These are phyloP conservation scores for Epichloe sp. DNA, from an alignment of 2,329 filamentous ascomycete species.

Conservation along the genomic window DNA sequence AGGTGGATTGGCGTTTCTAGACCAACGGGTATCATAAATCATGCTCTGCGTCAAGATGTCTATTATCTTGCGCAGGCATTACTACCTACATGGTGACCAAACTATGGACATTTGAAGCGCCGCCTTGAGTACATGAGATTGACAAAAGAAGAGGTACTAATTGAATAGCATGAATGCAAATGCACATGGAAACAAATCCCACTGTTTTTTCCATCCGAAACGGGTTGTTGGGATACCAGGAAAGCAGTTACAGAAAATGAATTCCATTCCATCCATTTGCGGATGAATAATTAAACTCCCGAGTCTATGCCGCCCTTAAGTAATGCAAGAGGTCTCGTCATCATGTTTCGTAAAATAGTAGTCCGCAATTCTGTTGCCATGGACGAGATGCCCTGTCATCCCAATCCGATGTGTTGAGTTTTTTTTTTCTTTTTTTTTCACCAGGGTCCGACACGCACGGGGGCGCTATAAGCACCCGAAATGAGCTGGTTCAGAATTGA, in stretches of 20 bases:
- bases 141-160: not conserved
- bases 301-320: constrained; percentile 25
- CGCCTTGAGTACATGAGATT: not conserved
- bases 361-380: constrained; percentile 12
- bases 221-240: not conserved
- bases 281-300: constrained; percentile 16
- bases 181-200: not conserved
- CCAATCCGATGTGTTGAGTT: not conserved
- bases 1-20: not conserved
- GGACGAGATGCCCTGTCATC: not conserved
- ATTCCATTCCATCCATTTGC: constrained; percentile 20
- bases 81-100: constrained; percentile 1
- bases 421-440: constrained; percentile 18
- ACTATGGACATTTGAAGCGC: not conserved
- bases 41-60: not conserved
- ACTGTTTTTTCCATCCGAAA: not conserved
- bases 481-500: constrained; percentile 52
- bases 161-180: not conserved
- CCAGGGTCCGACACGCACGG: constrained; percentile 51
- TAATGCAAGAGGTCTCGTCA: constrained; percentile 18
- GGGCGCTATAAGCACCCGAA: constrained; percentile 43
- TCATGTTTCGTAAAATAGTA: constrained; percentile 14
- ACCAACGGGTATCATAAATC: not conserved
- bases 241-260: constrained; percentile 7
- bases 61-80: not conserved